Evolutionary conservation across 768 basidiomycete genomes (phyloP).

Genomic region (Suillus alpinus): DNA sequence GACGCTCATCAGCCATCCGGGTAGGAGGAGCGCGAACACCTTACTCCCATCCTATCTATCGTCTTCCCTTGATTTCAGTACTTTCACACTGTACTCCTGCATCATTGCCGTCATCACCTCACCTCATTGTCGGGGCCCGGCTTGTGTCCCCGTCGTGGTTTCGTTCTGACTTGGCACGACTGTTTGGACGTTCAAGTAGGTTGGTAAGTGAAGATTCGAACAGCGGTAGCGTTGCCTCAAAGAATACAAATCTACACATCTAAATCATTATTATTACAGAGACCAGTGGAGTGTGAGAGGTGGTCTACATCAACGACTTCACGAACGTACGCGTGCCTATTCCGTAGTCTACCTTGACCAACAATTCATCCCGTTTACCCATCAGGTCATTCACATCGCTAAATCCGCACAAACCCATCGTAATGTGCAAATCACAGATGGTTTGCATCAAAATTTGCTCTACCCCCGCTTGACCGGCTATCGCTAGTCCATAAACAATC

Average conservation of each 20-base stretch:
- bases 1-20: too few relatives aligned
- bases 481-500: conserved; percentile 46
- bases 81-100: not conserved
- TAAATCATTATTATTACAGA: not conserved
- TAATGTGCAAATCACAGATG: conserved; percentile 42
- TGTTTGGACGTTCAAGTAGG: not conserved
- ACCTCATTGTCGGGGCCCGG: not conserved
- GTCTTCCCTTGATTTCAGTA: not conserved
- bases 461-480: conserved; percentile 47
- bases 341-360: conserved; percentile 33
- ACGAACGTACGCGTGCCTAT: not conserved
- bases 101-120: not conserved
- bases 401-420: conserved; percentile 43
- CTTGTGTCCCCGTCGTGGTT: not conserved
- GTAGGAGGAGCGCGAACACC: too few relatives aligned
- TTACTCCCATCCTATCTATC: too few relatives aligned
- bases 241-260: not conserved
- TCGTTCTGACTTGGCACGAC: not conserved
- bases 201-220: not conserved
- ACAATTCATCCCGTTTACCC: conserved; percentile 33
- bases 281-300: not conserved
- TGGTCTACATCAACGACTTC: not conserved
- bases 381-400: conserved; percentile 35
- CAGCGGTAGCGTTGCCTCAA: not conserved
- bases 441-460: conserved; percentile 45